Evolutionary conservation across 139 green algal species (phyloP), one percentile per base, ranked within the genome.

Genomic region (Astrephomene gubernaculifera): DNA sequence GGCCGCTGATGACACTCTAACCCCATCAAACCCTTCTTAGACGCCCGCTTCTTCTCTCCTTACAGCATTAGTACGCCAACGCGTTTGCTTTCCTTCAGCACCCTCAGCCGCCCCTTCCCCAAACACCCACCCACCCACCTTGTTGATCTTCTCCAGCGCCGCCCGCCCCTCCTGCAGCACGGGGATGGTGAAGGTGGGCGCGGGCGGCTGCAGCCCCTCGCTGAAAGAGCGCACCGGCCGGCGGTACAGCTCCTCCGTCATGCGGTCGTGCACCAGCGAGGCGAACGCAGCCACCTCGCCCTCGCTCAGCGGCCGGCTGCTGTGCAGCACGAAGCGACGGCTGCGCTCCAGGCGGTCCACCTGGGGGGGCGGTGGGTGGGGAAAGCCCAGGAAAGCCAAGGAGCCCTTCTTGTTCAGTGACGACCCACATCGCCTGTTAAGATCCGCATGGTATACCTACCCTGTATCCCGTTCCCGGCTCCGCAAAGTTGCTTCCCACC

Each of bases 241-340:
- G 22, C 79, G n/a, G 83, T 99, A 99, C 4, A 99, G 90, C 94
- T 98, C 92, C 95, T 99, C 96, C 38, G 97, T 99, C 97, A 99
- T 99, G 79, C 97, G 95, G 87, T 99, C 97, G 87, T 98, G 97
- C 83, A 99, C 95, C 79, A 96, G 82, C 5, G 88, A 83, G 2
- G 94, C 91, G 92, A 96, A 97, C 8, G 70, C 69, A 14, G 76
- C 53, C 81, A 85, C 61, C 68, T 91, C 88, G 2, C 14, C 73
- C 35, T 65, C 79, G 2, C 87, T 86, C 14, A 96, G 90, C 31
- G 88, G 81, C 33, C 87, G 83, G 10, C 75, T 85, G 27, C 82
- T 87, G 64, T 89, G 87, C 53, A 99, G 83, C 60, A 90, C 72
- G 82, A 92, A 99, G 44, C 97, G 91, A 33, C 93, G 87, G 44